Evolutionary conservation across 768 basidiomycete species (phyloP).

Genomic region (Leccinum rimulosum): DNA sequence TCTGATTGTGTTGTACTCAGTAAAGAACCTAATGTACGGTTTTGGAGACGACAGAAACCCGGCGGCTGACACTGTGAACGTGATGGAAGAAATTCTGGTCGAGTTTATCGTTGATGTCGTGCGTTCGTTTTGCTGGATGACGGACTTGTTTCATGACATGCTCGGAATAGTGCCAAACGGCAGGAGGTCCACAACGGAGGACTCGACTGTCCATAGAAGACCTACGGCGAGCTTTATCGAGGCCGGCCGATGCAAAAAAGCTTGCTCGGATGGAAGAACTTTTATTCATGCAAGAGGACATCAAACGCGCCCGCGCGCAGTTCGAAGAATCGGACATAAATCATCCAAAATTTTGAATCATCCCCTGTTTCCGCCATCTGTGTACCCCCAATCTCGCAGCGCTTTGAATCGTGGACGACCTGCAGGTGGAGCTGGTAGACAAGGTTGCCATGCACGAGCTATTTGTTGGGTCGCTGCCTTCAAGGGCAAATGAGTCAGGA

Average conservation of each 20-base stretch:
- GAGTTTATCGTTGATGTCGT: constrained; percentile 91
- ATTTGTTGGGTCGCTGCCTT: not conserved
- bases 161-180: constrained; percentile 61
- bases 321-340: constrained; percentile 59
- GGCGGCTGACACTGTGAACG: constrained; percentile 81
- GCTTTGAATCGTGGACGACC: constrained; percentile 4
- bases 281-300: constrained; percentile 91
- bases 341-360: constrained; percentile 41
- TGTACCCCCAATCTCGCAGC: constrained; percentile 1
- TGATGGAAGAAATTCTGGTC: constrained; percentile 91
- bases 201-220: constrained; percentile 84
- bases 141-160: constrained; percentile 5
- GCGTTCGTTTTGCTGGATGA: constrained; percentile 34
- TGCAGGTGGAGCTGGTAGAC: not conserved
- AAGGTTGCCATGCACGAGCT: not conserved
- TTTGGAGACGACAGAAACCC: constrained; percentile 92
- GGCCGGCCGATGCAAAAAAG: constrained; percentile 89
- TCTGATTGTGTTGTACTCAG: constrained; percentile 37
- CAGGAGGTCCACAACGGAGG: constrained; percentile 68
- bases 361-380: not conserved
- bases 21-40: constrained; percentile 86
- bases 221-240: constrained; percentile 72
- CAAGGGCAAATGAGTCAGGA: not conserved
- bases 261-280: constrained; percentile 90
- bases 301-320: constrained; percentile 81